These are phyloP conservation scores for Phytophthora multivora DNA, from an alignment of 352 stramenopile species.

Conservation along the genomic window DNA sequence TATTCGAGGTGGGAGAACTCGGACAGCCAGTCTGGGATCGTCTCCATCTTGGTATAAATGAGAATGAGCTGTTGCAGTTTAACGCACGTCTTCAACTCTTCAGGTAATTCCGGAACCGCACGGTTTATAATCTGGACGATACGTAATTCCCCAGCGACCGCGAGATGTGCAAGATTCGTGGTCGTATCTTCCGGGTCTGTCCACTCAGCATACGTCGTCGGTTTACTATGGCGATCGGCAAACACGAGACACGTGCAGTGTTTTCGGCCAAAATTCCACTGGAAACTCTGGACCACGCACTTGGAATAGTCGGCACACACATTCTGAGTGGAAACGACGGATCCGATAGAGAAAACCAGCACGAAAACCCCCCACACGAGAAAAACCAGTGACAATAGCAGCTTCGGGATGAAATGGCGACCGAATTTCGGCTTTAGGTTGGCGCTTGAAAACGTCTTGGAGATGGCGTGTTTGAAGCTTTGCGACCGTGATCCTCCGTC, in stretches of 20 bases:
- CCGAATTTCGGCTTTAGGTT: slow-evolving; percentile 13
- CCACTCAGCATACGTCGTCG: slow-evolving; percentile 46
- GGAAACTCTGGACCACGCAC: slow-evolving; percentile 47
- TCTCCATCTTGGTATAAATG: slow-evolving; percentile 41
- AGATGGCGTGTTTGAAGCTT: slow-evolving; percentile 12
- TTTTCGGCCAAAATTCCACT: slow-evolving; percentile 42
- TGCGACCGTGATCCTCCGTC: not conserved
- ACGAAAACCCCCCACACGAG: slow-evolving; percentile 23
- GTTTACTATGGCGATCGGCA: slow-evolving; percentile 35
- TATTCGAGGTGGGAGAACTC: slow-evolving; percentile 45
- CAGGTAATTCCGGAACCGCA: slow-evolving; percentile 37
- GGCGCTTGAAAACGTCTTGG: slow-evolving; percentile 3
- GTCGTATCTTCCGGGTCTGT: slow-evolving; percentile 43
- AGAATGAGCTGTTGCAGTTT: slow-evolving; percentile 47
- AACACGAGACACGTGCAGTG: slow-evolving; percentile 48
- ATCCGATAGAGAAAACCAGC: slow-evolving; percentile 39
- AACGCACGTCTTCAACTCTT: slow-evolving; percentile 34
- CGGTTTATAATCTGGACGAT: slow-evolving; percentile 60
- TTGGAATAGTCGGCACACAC: slow-evolving; percentile 38
- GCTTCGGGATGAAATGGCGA: slow-evolving; percentile 19
- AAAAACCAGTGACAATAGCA: slow-evolving; percentile 42
- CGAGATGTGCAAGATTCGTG: slow-evolving; percentile 31
- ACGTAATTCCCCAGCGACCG: slow-evolving; percentile 39
- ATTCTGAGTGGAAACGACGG: slow-evolving; percentile 33
- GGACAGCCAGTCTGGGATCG: slow-evolving; percentile 28